These are phyloP conservation scores for Paecilomyces sp. DNA, from an alignment of 2,329 filamentous ascomycete genomes.

Conservation along the genomic window DNA sequence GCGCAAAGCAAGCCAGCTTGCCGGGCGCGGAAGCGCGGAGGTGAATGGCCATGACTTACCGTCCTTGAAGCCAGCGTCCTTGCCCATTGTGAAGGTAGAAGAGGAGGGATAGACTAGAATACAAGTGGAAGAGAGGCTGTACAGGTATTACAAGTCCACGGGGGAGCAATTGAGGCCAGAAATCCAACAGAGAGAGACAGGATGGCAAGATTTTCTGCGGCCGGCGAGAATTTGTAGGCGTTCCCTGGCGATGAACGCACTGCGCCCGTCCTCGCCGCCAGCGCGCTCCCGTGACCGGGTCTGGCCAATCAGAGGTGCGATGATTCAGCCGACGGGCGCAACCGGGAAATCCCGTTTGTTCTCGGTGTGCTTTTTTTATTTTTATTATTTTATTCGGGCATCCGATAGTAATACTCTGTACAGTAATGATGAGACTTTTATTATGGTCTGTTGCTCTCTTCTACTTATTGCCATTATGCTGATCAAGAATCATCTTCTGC, in stretches of 20 bases:
- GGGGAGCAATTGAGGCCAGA: conserved; percentile 10
- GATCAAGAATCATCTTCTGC: neutral
- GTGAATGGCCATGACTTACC: conserved; percentile 31
- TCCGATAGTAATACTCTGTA: too few species aligned
- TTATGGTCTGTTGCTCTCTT: neutral
- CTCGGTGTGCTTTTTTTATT: neutral
- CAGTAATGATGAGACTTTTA: too few species aligned
- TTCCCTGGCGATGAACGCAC: conserved; percentile 8
- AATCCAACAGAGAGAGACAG: conserved; percentile 12
- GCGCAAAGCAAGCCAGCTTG: neutral
- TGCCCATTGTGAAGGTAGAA: conserved; percentile 31
- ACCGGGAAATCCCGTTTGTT: conserved; percentile 15
- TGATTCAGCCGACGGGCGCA: conserved; percentile 31
- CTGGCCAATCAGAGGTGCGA: conserved; percentile 25
- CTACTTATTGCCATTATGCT: neutral
- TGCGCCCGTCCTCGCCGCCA: conserved; percentile 17
- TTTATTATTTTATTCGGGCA: too few species aligned
- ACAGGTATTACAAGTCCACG: conserved; percentile 18
- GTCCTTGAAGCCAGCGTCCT: conserved; percentile 36
- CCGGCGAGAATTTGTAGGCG: conserved; percentile 23
- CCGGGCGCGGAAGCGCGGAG: neutral
- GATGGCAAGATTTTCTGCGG: conserved; percentile 20
- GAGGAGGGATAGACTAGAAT: conserved; percentile 19
- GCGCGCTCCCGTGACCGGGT: conserved; percentile 23
- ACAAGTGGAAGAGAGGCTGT: conserved; percentile 11